A percentile compares a stretch with the other conserved stretches of the same genome.
phyloP scores from a whole-genome alignment of 2,329 filamentous ascomycete genomes.

The Chaetoscypha palmicola region DNA sequence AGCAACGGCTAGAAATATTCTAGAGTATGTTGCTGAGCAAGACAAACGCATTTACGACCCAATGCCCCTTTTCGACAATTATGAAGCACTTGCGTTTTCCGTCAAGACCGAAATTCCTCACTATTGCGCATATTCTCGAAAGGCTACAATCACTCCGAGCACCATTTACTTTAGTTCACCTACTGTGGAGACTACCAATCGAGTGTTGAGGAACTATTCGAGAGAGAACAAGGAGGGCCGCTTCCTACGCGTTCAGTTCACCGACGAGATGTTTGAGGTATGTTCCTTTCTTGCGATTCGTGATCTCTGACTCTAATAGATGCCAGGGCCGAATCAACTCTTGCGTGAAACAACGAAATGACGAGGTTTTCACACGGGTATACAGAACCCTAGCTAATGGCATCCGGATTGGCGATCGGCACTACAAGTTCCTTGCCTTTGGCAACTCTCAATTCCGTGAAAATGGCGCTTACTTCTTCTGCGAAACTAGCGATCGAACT shows the following conservation, averaged over 20 bases:
- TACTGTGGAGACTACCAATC: conserved; percentile 77
- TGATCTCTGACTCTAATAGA: too few species aligned
- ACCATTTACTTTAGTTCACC: conserved; percentile 74
- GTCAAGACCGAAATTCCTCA: conserved; percentile 50
- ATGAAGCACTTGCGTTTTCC: conserved; percentile 41
- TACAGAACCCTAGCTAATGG: conserved; percentile 67
- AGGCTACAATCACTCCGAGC: conserved; percentile 76
- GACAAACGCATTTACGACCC: conserved; percentile 59
- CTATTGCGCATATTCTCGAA: conserved; percentile 70
- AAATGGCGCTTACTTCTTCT: conserved; percentile 89
- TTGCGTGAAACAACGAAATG: conserved; percentile 44
- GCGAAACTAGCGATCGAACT: conserved; percentile 56
- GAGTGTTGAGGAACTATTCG: conserved; percentile 68
- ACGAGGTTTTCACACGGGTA: conserved; percentile 69
- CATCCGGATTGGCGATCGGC: conserved; percentile 72
- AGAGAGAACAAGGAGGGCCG: conserved; percentile 56
- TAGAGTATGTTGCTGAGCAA: conserved; percentile 67
- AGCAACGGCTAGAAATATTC: conserved; percentile 52
- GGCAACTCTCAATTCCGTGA: conserved; percentile 94
- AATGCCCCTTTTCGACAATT: conserved; percentile 60
- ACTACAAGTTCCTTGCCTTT: conserved; percentile 86
- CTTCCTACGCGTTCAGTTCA: conserved; percentile 85
- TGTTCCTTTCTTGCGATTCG: conserved; percentile 23
- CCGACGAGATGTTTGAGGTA: conserved; percentile 58
- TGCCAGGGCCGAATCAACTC: conserved; percentile 54